These are phyloP conservation scores for Neonectria hederae DNA, from an alignment of 2,329 filamentous ascomycete genomes.

Conservation along the genomic window DNA sequence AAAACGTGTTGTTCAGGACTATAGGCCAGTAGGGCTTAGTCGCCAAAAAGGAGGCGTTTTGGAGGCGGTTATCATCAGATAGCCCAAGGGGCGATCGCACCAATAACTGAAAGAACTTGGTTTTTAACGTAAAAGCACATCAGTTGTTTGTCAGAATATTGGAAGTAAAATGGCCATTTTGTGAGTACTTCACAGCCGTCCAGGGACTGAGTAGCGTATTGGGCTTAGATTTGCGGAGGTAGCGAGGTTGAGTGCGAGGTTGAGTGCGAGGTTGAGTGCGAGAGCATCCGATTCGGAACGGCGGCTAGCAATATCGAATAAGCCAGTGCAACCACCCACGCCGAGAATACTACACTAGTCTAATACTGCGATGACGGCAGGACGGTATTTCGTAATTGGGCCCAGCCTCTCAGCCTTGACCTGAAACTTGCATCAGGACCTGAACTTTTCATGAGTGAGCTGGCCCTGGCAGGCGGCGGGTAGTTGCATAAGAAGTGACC, in stretches of 20 bases:
- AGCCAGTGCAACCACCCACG: not conserved
- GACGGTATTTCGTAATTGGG: not conserved
- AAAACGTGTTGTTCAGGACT: not conserved
- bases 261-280: no score
- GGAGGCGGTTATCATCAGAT: not conserved
- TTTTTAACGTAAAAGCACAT: not conserved
- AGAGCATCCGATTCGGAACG: not conserved
- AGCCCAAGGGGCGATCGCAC: not conserved
- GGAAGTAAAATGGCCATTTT: not conserved
- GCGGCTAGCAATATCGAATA: not conserved
- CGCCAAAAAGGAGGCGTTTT: not conserved
- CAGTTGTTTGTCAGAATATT: not conserved
- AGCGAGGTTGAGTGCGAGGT: not conserved
- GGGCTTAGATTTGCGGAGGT: not conserved
- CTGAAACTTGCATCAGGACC: not conserved
- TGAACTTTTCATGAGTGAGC: not conserved
- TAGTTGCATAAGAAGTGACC: not conserved
- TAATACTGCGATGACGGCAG: not conserved
- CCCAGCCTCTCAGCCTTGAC: not conserved
- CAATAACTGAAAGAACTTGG: not conserved
- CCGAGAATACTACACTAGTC: not conserved
- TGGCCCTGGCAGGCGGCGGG: not conserved
- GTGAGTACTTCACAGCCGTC: not conserved
- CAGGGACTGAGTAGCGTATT: not conserved
- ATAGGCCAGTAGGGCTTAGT: not conserved